phyloP scores from a whole-genome alignment of 176 grass and related monocot species.

The Avena sativa region DNA sequence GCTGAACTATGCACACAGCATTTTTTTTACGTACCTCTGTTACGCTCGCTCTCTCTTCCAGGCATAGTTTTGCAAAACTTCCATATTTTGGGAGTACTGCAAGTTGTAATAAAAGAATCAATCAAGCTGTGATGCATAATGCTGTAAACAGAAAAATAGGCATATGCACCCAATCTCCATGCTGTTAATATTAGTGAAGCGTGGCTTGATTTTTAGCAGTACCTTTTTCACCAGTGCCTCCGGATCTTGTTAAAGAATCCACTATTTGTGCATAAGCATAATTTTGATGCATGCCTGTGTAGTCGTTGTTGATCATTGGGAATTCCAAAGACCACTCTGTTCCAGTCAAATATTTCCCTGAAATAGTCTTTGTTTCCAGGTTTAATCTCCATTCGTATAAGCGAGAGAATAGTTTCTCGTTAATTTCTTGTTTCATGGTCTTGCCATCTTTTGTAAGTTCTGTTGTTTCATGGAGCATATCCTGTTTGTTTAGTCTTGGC shows the following conservation, averaged over 20 bases:
- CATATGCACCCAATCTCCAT: background rate
- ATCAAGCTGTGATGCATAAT: background rate
- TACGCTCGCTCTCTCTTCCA: slow-evolving; percentile 32
- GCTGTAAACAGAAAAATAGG: background rate
- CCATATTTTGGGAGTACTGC: slow-evolving; percentile 55
- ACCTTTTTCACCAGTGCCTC: slow-evolving; percentile 37
- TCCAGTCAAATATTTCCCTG: slow-evolving; percentile 53
- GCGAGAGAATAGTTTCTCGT: slow-evolving; percentile 22
- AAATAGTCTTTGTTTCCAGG: slow-evolving; percentile 46
- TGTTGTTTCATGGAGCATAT: slow-evolving; percentile 6
- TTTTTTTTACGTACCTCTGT: slow-evolving; percentile 34
- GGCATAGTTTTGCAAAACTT: slow-evolving; percentile 52
- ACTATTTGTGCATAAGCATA: slow-evolving; percentile 62
- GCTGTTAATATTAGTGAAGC: background rate
- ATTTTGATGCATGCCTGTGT: slow-evolving; percentile 44
- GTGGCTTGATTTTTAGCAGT: slow-evolving; percentile 5
- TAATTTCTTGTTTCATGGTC: slow-evolving; percentile 14
- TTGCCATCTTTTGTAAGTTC: slow-evolving; percentile 6
- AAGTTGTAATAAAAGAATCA: slow-evolving; percentile 10
- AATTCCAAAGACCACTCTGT: slow-evolving; percentile 53
- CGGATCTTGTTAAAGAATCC: slow-evolving; percentile 47
- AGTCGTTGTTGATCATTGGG: slow-evolving; percentile 52
- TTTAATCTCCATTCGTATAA: slow-evolving; percentile 65
- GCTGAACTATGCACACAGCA: background rate
- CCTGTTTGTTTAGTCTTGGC: slow-evolving; percentile 26